A percentile compares a stretch with the other conserved stretches of the same genome.
phyloP scores from a whole-genome alignment of 2,329 filamentous ascomycete species.

The Annulohypoxylon truncatum region DNA sequence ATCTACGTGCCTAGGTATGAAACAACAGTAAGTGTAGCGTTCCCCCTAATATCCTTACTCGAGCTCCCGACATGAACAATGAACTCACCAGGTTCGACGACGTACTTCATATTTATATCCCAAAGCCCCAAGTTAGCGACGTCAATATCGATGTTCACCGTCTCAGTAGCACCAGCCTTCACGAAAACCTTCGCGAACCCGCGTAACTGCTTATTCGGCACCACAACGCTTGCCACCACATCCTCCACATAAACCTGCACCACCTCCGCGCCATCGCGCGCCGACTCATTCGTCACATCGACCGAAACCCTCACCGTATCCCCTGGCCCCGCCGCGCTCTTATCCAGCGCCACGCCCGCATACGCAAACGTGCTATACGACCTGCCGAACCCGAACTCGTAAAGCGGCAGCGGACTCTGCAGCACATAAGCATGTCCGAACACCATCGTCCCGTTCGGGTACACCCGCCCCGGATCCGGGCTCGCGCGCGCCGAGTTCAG shows the following conservation, averaged over 20 bases:
- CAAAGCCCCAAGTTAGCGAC: slow-evolving; percentile 66
- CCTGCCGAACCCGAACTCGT: slow-evolving; percentile 73
- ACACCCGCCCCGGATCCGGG: slow-evolving; percentile 63
- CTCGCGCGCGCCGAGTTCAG: slow-evolving; percentile 71
- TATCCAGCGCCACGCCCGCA: slow-evolving; percentile 60
- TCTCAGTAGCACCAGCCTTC: slow-evolving; percentile 68
- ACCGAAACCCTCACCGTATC: slow-evolving; percentile 70
- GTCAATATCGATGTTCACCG: slow-evolving; percentile 60
- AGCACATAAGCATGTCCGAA: slow-evolving; percentile 76
- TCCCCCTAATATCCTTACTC: slow-evolving; percentile 66
- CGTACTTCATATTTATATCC: slow-evolving; percentile 73
- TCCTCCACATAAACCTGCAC: slow-evolving; percentile 76
- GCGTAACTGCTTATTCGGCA: slow-evolving; percentile 72
- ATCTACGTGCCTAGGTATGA: background rate
- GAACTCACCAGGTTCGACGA: slow-evolving; percentile 79
- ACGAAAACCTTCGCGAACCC: slow-evolving; percentile 75
- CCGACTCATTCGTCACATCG: slow-evolving; percentile 69
- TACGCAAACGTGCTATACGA: slow-evolving; percentile 75
- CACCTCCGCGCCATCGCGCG: slow-evolving; percentile 71
- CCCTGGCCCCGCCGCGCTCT: slow-evolving; percentile 58
- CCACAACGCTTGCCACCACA: slow-evolving; percentile 69
- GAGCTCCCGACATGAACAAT: slow-evolving; percentile 70
- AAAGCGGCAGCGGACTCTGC: slow-evolving; percentile 68
- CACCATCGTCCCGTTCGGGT: slow-evolving; percentile 68
- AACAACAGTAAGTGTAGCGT: slow-evolving; percentile 66